Conservation (phyloP, 192 early-diverging fungal genomes). For the Coemansia sp. region DNA sequence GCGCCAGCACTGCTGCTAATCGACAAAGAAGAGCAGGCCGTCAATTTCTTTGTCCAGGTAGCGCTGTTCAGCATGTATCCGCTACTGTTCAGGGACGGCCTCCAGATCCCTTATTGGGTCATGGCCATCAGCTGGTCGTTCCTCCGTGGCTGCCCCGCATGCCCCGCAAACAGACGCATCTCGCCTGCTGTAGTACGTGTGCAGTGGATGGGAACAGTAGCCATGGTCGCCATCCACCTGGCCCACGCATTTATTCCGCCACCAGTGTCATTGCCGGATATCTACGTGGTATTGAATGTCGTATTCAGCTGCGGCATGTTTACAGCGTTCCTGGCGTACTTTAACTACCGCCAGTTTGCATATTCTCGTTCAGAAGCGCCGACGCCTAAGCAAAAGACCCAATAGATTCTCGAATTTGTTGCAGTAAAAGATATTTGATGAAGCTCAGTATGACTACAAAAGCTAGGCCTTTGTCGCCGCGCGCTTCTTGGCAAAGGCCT, state of each 20-base stretch:
- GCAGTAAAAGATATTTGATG: background rate
- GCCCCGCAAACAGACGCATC: slow-evolving; percentile 10
- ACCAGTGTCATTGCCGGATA: slow-evolving; percentile 68
- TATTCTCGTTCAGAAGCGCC: slow-evolving; percentile 1
- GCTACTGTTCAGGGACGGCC: slow-evolving; percentile 68
- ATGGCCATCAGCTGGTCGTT: slow-evolving; percentile 71
- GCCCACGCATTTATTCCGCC: slow-evolving; percentile 57
- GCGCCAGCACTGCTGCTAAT: slow-evolving; percentile 72
- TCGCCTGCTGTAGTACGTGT: slow-evolving; percentile 4
- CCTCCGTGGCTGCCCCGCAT: slow-evolving; percentile 46
- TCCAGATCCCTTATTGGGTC: slow-evolving; percentile 66
- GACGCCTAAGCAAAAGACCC: slow-evolving; percentile 25
- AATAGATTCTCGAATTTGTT: slow-evolving; percentile 1
- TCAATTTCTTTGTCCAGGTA: slow-evolving; percentile 66
- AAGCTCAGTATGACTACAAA: background rate
- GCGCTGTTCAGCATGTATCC: slow-evolving; percentile 90
- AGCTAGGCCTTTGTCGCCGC: slow-evolving; percentile 4
- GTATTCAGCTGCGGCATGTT: slow-evolving; percentile 64
- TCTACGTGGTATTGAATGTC: slow-evolving; percentile 77
- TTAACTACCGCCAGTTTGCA: slow-evolving; percentile 61
- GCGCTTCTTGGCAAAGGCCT: slow-evolving; percentile 9
- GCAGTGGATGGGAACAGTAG: slow-evolving; percentile 26
- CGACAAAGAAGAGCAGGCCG: slow-evolving; percentile 58
- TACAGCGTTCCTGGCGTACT: slow-evolving; percentile 60
- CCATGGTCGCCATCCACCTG: slow-evolving; percentile 55